Evolutionary conservation across 495 filamentous ascomycete species (phyloP), one percentile per base, ranked within the genome.

Genomic region (Xylaria flabelliformis): DNA sequence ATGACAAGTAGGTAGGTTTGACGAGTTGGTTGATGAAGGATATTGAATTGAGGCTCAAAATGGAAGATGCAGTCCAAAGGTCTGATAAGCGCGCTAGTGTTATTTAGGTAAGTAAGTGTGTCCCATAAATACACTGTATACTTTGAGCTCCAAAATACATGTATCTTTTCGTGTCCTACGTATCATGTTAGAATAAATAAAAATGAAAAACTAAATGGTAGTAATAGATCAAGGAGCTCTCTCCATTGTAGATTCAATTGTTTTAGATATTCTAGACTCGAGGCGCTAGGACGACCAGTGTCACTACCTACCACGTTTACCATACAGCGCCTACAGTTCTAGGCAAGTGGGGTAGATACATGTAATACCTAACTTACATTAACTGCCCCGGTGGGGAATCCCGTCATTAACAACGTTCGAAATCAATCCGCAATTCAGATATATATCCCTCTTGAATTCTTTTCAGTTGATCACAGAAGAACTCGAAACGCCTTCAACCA

Each of bases 31-130:
- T 56, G 36, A 36, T 10, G 53, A 46, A 69, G 34, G 36, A 68
- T 21, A 39, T 48, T 67, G 64, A 53, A 17, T 53, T 56, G 65
- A 51, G 75, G 72, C 73, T 77, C 75, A 75, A 73, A 64, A 55
- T 29, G 66, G 51, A 73, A 59, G 61, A 15, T 29, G 58, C 24
- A 42, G 39, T 42, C 39, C 39, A 42, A 42, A 42, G 9, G 0
- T 42, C 17, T 10, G 41, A 10, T 46, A 19, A 64, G 56, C 3
- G 13, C 29, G 50, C 69, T 71, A 71, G 34, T 2, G 1, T 51
- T 32, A 4, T 34, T 42, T 2, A 41, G 58, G 58, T 39, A 39
- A 39, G 36, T 39, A 62, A 15, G 5, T 32, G 9, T 9, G 19
- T 56, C 1, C 26, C 6, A 17, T 10, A 9, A 26, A 29, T 56